Evolutionary conservation across 1,284 basidiomycete genomes (phyloP), one percentile per base, ranked within the genome.

Genomic region (Tilletia walkeri): DNA sequence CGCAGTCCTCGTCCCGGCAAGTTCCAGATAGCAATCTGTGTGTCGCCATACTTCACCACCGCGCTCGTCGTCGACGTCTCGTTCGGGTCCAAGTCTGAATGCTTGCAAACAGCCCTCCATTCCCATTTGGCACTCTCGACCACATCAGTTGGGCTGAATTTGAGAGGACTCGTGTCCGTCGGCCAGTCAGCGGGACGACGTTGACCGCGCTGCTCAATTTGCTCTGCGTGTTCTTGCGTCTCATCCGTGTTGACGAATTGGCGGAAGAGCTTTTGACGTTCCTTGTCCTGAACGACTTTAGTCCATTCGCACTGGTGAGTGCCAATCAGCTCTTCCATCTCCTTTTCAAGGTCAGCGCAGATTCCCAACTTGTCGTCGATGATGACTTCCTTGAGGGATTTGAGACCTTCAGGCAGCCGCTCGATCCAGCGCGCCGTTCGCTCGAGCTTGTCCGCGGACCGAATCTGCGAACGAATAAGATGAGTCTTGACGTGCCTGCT

Each of bases 371-470:
- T 88, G 77, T 92, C 91, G 18, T 91, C 88, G 63, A 92, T 77
- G 53, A 92, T 86, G 39, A 92, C 88, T 63, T 87, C 87, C 67
- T 87, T 86, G 10, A 91, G 69, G 36, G 88, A 88, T 78, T 89
- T 89, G 70, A 90, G 87, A 0, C 90, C 90, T 4, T 89, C 89
- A 24, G 91, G 90, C 82, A 90, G 87, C 24, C 83, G 82, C 69
- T 91, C 91, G n/a, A 92, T 85, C 91, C 91, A 92, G 34, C 90
- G 86, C 0, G 91, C 90, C 0, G 91, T 92, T 18, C 91, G 87
- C 84, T 88, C 76, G 5, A 85, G 78, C 71, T 81, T 79, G 74
- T 84, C 83, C 47, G 91, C 90, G 0, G 90, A 90, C 61, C 87
- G 87, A 73, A 92, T 91, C 83, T 92, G 92, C 77, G 89, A 88